phyloP scores from a whole-genome alignment of 2,329 filamentous ascomycete genomes.

The Tolypocladium endophyticum region DNA sequence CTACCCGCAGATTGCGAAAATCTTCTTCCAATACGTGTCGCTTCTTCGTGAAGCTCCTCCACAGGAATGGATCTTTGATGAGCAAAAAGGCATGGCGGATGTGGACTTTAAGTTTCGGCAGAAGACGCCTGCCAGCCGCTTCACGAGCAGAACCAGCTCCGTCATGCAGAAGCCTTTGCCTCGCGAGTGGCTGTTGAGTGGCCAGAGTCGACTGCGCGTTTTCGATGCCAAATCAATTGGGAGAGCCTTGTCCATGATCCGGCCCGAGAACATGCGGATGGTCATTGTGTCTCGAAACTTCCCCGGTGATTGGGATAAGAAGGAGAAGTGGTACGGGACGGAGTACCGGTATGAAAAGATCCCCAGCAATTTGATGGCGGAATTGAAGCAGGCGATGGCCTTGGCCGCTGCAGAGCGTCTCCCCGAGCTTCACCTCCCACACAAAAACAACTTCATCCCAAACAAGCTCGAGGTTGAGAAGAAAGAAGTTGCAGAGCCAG shows the following conservation, averaged over 20 bases:
- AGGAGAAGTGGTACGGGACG: slow-evolving; percentile 96
- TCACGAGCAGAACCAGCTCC: slow-evolving; percentile 74
- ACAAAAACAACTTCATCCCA: slow-evolving; percentile 92
- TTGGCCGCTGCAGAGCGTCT: slow-evolving; percentile 49
- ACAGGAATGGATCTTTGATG: slow-evolving; percentile 87
- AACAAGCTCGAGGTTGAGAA: slow-evolving; percentile 90
- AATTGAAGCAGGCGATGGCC: slow-evolving; percentile 55
- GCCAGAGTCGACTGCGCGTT: slow-evolving; percentile 61
- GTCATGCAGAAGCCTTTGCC: slow-evolving; percentile 89
- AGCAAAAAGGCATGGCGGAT: slow-evolving; percentile 81
- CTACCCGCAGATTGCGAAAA: slow-evolving; percentile 72
- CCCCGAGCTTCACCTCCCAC: slow-evolving; percentile 70
- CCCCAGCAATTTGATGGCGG: slow-evolving; percentile 60
- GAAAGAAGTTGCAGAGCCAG: slow-evolving; percentile 71
- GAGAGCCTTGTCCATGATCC: slow-evolving; percentile 60
- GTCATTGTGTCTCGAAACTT: slow-evolving; percentile 73
- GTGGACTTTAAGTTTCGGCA: slow-evolving; percentile 94
- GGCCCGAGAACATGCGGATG: slow-evolving; percentile 83
- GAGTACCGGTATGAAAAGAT: slow-evolving; percentile 82
- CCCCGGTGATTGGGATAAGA: slow-evolving; percentile 75
- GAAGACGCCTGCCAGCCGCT: slow-evolving; percentile 80
- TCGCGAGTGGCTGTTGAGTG: slow-evolving; percentile 79
- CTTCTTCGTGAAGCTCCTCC: slow-evolving; percentile 72
- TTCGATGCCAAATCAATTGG: slow-evolving; percentile 73
- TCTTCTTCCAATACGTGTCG: slow-evolving; percentile 84